Conservation (phyloP, 305 asterid species). For the Plantago lanceolata region DNA sequence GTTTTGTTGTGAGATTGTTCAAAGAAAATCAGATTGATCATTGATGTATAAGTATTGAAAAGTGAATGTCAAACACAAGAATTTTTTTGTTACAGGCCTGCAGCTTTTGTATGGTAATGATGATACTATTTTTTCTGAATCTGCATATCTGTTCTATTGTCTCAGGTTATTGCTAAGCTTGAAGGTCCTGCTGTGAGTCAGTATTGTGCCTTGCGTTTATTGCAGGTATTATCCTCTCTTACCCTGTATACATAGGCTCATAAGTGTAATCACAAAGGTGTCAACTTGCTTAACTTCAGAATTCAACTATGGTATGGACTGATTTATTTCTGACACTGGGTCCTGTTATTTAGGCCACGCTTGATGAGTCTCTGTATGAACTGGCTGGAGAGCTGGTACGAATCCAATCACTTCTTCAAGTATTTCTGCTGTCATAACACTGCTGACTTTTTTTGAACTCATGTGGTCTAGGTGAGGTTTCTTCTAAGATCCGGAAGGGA, state of each 20-base stretch:
- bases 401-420: constrained; percentile 10
- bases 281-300: neutral
- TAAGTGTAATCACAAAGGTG: constrained; percentile 7
- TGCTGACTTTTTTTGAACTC: neutral
- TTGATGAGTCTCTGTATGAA: constrained; percentile 88
- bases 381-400: constrained; percentile 99
- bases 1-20: too few species aligned
- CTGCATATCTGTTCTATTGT: constrained; percentile 26
- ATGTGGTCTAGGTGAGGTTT: constrained; percentile 73
- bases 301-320: neutral
- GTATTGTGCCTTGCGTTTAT: constrained; percentile 83
- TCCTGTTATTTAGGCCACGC: constrained; percentile 72
- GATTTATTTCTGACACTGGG: constrained; percentile 25
- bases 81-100: neutral
- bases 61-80: constrained; percentile 5
- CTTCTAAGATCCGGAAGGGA: constrained; percentile 97
- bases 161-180: constrained; percentile 96
- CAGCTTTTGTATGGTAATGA: constrained; percentile 18
- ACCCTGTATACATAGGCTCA: constrained; percentile 12
- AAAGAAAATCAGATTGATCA: neutral
- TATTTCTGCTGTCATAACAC: constrained; percentile 1
- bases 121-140: constrained; percentile 28
- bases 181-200: constrained; percentile 98
- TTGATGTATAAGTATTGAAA: constrained; percentile 1
- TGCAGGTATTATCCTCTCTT: constrained; percentile 58